These are phyloP conservation scores for Candida fluviatilis DNA, from an alignment of 805 yeast species.

Conservation along the genomic window DNA sequence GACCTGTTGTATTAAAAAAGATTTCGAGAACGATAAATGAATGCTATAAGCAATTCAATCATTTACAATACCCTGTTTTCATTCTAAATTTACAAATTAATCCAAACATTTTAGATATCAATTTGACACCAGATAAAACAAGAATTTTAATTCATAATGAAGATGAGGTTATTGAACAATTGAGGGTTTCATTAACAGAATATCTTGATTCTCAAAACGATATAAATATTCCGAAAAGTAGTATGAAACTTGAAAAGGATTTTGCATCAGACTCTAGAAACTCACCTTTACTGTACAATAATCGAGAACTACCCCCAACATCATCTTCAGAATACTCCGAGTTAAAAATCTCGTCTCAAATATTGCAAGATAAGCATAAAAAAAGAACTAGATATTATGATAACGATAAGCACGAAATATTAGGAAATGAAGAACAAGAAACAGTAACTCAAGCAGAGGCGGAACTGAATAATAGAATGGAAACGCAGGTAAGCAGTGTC, in stretches of 20 bases:
- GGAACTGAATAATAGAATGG: too few species aligned
- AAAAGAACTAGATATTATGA: slow-evolving; percentile 11
- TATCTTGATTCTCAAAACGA: slow-evolving; percentile 42
- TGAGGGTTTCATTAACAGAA: slow-evolving; percentile 47
- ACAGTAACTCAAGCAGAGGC: background rate
- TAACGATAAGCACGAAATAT: background rate
- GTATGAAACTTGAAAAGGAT: background rate
- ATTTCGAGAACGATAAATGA: slow-evolving; percentile 65
- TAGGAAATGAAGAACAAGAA: too few species aligned
- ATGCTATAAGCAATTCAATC: slow-evolving; percentile 65
- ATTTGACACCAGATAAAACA: slow-evolving; percentile 90
- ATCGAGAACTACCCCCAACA: slow-evolving; percentile 5
- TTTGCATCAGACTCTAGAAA: slow-evolving; percentile 1
- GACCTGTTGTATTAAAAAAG: slow-evolving; percentile 65
- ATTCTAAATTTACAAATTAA: slow-evolving; percentile 56
- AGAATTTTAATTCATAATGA: slow-evolving; percentile 69
- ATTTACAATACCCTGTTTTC: slow-evolving; percentile 68
- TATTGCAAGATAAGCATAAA: too few species aligned
- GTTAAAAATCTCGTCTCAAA: too few species aligned
- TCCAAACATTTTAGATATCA: slow-evolving; percentile 63
- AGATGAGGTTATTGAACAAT: slow-evolving; percentile 46
- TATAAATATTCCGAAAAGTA: slow-evolving; percentile 18
- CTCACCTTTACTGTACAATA: background rate
- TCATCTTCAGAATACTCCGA: slow-evolving; percentile 22
- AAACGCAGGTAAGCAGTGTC: background rate